Evolutionary conservation across 495 filamentous ascomycete genomes (phyloP).

Genomic region (Chaetomium cochliodes): DNA sequence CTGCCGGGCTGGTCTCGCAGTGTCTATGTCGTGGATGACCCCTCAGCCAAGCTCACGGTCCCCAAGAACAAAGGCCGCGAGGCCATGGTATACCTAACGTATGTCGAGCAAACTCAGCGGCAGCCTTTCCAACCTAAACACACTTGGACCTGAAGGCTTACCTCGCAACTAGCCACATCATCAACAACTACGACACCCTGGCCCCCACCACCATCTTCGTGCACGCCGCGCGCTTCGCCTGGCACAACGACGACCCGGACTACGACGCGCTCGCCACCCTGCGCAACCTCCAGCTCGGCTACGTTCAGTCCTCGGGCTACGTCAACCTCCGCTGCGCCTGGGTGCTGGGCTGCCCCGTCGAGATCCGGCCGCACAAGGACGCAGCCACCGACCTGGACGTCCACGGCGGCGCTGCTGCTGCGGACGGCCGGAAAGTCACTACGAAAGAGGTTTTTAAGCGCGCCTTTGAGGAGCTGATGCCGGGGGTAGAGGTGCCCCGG

Average conservation of each 20-base stretch:
- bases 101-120: not conserved
- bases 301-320: slow-evolving; percentile 58
- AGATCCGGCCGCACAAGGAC: slow-evolving; percentile 49
- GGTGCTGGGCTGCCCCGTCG: slow-evolving; percentile 59
- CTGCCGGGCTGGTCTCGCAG: slow-evolving; percentile 44
- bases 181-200: slow-evolving; percentile 62
- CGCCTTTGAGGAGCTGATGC: slow-evolving; percentile 58
- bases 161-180: slow-evolving; percentile 49
- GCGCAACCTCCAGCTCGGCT: slow-evolving; percentile 52
- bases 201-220: slow-evolving; percentile 61
- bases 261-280: slow-evolving; percentile 51
- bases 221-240: slow-evolving; percentile 61
- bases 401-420: not conserved
- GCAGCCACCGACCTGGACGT: not conserved
- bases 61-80: slow-evolving; percentile 61
- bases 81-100: slow-evolving; percentile 59
- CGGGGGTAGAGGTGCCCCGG: slow-evolving; percentile 41
- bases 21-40: slow-evolving; percentile 54
- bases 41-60: slow-evolving; percentile 40
- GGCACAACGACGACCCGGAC: slow-evolving; percentile 62
- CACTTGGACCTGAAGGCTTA: not conserved
- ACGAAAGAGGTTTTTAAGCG: slow-evolving; percentile 41
- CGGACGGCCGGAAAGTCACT: not conserved
- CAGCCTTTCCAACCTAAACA: too few relatives aligned
- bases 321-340: slow-evolving; percentile 64